phyloP scores from a whole-genome alignment of 768 basidiomycete species.

The Tricholoma matsutake region DNA sequence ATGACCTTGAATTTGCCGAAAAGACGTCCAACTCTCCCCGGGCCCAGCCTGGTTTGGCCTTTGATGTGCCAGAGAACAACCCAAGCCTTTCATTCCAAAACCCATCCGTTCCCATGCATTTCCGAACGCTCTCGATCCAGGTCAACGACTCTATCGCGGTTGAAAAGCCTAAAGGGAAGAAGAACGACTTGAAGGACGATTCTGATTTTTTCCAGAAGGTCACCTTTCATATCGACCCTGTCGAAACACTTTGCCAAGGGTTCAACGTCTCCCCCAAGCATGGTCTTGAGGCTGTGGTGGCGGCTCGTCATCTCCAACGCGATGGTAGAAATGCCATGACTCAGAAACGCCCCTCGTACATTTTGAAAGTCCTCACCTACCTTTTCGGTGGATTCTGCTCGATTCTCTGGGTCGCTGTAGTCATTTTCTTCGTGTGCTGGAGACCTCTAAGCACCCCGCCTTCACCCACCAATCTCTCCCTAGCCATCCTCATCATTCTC shows the following conservation, averaged over 20 bases:
- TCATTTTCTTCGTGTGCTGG: slow-evolving; percentile 19
- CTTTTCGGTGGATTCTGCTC: slow-evolving; percentile 20
- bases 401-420: slow-evolving; percentile 18
- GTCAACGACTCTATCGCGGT: slow-evolving; percentile 13
- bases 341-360: slow-evolving; percentile 13
- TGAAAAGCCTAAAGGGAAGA: slow-evolving; percentile 7
- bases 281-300: slow-evolving; percentile 13
- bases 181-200: slow-evolving; percentile 5
- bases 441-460: slow-evolving; percentile 10
- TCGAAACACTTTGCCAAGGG: slow-evolving; percentile 9
- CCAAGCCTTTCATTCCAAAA: not conserved
- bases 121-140: slow-evolving; percentile 20
- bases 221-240: slow-evolving; percentile 11
- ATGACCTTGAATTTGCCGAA: not conserved
- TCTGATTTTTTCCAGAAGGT: slow-evolving; percentile 14
- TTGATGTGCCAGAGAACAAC: not conserved
- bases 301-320: slow-evolving; percentile 14
- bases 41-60: not conserved
- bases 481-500: slow-evolving; percentile 13
- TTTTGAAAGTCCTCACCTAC: slow-evolving; percentile 17
- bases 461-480: slow-evolving; percentile 16
- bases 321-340: slow-evolving; percentile 17
- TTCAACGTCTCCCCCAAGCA: slow-evolving; percentile 9
- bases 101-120: slow-evolving; percentile 15
- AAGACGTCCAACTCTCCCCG: not conserved